Percentiles rank a stretch among this genome's conserved stretches.
phyloP scores from a whole-genome alignment of 805 yeast genomes.

The Lachancea kluyveri region DNA sequence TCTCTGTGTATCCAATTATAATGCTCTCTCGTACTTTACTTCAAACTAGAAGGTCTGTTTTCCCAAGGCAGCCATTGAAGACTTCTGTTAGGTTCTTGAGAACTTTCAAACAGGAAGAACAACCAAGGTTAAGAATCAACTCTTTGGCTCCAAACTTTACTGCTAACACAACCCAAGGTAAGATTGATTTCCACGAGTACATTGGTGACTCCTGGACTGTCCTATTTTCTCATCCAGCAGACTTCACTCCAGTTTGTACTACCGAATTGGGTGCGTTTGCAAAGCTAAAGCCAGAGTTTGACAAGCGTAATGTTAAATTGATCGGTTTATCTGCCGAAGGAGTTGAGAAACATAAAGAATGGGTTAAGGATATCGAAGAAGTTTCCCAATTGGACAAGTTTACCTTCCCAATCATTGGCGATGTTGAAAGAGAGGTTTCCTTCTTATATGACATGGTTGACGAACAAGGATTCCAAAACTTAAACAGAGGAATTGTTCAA shows the following conservation, averaged over 20 bases:
- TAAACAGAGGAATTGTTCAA: slow-evolving; percentile 66
- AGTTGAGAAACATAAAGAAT: slow-evolving; percentile 68
- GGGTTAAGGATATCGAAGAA: slow-evolving; percentile 92
- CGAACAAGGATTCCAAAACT: slow-evolving; percentile 72
- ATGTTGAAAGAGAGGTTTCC: slow-evolving; percentile 77
- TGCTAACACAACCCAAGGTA: slow-evolving; percentile 78
- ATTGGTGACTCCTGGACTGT: slow-evolving; percentile 84
- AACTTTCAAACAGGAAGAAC: slow-evolving; percentile 47
- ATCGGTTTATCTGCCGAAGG: slow-evolving; percentile 88
- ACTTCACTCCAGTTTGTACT: slow-evolving; percentile 95
- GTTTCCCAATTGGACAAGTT: slow-evolving; percentile 65
- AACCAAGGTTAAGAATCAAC: slow-evolving; percentile 68
- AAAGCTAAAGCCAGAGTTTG: slow-evolving; percentile 80
- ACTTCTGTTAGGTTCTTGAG: slow-evolving; percentile 32
- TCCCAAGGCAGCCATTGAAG: slow-evolving; percentile 18
- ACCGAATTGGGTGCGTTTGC: slow-evolving; percentile 95
- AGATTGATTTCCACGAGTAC: slow-evolving; percentile 80
- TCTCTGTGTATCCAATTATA: background rate
- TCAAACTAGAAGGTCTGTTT: slow-evolving; percentile 21
- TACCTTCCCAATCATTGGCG: slow-evolving; percentile 88
- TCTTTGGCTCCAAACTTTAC: slow-evolving; percentile 82
- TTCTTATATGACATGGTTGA: slow-evolving; percentile 83
- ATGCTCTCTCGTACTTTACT: slow-evolving; percentile 28
- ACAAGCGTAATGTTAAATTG: slow-evolving; percentile 77
- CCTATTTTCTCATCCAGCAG: slow-evolving; percentile 91